Evolutionary conservation across 2,329 filamentous ascomycete genomes (phyloP), one percentile per base, ranked within the genome.

Genomic region (Pseudogymnoascus sp.): DNA sequence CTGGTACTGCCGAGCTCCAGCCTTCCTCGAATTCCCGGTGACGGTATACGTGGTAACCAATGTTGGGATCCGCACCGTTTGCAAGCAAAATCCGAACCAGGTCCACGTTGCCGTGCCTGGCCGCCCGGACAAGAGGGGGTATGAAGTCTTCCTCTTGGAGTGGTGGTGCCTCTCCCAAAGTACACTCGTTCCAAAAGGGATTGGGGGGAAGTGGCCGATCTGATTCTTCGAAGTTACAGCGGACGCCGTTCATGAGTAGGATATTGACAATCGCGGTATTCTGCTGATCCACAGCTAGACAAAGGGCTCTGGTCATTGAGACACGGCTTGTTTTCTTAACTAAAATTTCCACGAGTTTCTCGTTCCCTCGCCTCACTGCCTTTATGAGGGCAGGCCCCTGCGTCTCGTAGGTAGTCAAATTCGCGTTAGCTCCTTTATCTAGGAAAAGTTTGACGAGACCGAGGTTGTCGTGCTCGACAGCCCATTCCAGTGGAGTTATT

Each of bases 221-320:
- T 37, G 50, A 62, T 60, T 69, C 66, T 65, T 68, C 61, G 64
- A 69, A 69, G 61, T 67, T 60, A 60, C 67, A 66, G 35, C 61
- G 59, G 61, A 65, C 67, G 23, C 64, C 64, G 56, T 65, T 66
- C 31, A 37, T 64, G 40, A 68, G 60, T 56, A 68, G 60, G 46
- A 65, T 56, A 42, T 67, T 66, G 60, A 66, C 64, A 53, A 68
- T 64, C 42, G 62, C 33, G 46, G 17, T 64, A 60, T 68, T 59
- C 62, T 65, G 64, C 59, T 63, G 56, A 61, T 62, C 60, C 33
- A 66, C 63, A 37, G 67, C 65, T 29, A 64, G 64, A 64, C 35
- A 35, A 62, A 68, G 64, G 38, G 64, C 64, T 63, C 59, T 66
- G 31, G 65, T 68, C 37, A 53, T 64, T 46, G 56, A 40, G 17